Conservation (phyloP, 2,329 filamentous ascomycete species). For the Aurifilum marmelostoma region DNA sequence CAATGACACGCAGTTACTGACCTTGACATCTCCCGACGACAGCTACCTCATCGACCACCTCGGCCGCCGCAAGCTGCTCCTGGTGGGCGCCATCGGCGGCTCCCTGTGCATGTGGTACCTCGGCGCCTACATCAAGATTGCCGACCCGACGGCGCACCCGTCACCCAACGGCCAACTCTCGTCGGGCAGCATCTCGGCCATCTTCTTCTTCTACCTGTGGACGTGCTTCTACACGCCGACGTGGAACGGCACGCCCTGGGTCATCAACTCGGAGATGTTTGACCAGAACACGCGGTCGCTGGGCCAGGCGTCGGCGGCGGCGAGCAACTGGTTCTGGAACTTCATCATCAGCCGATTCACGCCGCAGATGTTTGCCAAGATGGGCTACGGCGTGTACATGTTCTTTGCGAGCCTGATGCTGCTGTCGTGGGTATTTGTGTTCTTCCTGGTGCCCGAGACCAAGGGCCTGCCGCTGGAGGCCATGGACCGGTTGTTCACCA, state of each 20-base stretch:
- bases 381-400: conserved; percentile 68
- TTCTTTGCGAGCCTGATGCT: conserved; percentile 70
- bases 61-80: conserved; percentile 60
- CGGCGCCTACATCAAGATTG: conserved; percentile 61
- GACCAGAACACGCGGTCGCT: conserved; percentile 69
- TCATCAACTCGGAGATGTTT: conserved; percentile 77
- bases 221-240: conserved; percentile 72
- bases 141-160: conserved; percentile 42
- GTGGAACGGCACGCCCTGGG: conserved; percentile 78
- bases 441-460: conserved; percentile 67
- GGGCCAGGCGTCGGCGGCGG: conserved; percentile 72
- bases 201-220: conserved; percentile 77
- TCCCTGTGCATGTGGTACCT: conserved; percentile 68
- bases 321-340: conserved; percentile 75
- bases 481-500: conserved; percentile 65
- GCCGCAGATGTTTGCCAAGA: conserved; percentile 63
- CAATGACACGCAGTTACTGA: no score
- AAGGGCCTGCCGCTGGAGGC: conserved; percentile 67
- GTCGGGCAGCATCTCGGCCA: conserved; percentile 57
- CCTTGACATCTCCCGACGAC: not conserved
- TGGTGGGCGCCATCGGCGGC: conserved; percentile 64
- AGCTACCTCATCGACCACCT: conserved; percentile 65
- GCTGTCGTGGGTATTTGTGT: conserved; percentile 60
- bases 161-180: conserved; percentile 35
- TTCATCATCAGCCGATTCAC: conserved; percentile 72